Evolutionary conservation across 2,329 filamentous ascomycete species (phyloP).

Genomic region (Plectosphaerella cucumerina): DNA sequence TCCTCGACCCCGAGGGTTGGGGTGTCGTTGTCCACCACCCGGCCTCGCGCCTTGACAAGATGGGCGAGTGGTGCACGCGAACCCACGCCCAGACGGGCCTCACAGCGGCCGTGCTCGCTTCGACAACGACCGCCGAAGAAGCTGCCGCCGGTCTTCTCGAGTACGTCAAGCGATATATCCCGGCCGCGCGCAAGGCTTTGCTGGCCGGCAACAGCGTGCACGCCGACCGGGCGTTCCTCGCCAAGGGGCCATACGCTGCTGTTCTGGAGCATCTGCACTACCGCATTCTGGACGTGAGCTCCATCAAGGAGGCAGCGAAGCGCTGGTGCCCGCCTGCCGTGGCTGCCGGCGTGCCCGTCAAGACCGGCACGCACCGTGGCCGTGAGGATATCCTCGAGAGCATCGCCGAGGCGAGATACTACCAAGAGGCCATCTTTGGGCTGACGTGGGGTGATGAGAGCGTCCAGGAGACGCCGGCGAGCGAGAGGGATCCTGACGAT

Average conservation of each 20-base stretch:
- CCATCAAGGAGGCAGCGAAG: constrained; percentile 83
- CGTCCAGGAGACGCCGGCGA: constrained; percentile 8
- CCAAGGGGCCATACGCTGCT: constrained; percentile 65
- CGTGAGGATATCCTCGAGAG: constrained; percentile 90
- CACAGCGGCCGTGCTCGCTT: constrained; percentile 69
- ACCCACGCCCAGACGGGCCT: constrained; percentile 82
- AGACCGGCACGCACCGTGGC: constrained; percentile 76
- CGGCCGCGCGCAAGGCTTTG: constrained; percentile 61
- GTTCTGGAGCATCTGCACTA: constrained; percentile 81
- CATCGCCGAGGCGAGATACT: constrained; percentile 86
- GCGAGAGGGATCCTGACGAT: constrained; percentile 9
- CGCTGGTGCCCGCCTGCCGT: constrained; percentile 70
- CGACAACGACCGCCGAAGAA: constrained; percentile 64
- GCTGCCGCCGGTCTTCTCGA: constrained; percentile 70
- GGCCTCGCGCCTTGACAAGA: constrained; percentile 64
- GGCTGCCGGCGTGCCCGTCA: constrained; percentile 60
- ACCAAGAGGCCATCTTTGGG: constrained; percentile 66
- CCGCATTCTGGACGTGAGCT: constrained; percentile 86
- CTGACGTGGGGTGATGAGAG: constrained; percentile 15
- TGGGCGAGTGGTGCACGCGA: constrained; percentile 84
- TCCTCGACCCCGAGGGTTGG: constrained; percentile 74
- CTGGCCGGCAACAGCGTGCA: constrained; percentile 93
- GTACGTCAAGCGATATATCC: constrained; percentile 73
- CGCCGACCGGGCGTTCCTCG: constrained; percentile 79
- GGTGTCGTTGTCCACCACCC: constrained; percentile 75